These are phyloP conservation scores for Stevia rebaudiana DNA, from an alignment of 140 eudicot species.

Conservation along the genomic window DNA sequence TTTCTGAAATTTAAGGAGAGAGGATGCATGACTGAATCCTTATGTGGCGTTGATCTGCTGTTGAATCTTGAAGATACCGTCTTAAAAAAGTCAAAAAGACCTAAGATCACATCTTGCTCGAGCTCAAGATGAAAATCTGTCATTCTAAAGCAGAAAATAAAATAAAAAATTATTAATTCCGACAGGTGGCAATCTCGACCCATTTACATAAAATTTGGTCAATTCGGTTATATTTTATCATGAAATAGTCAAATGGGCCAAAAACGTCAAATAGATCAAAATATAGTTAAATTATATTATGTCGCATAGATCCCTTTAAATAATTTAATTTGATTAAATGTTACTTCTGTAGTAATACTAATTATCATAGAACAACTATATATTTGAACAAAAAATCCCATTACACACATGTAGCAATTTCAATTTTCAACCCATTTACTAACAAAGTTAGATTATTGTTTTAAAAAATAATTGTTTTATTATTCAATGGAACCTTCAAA, in stretches of 20 bases:
- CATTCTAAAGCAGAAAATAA: conserved; percentile 49
- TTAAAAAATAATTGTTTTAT: neutral
- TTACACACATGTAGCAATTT: neutral
- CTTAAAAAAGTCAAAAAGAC: conserved; percentile 57
- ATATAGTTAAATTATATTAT: neutral
- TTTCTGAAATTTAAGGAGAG: conserved; percentile 36
- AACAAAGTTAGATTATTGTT: too few relatives aligned
- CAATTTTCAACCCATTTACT: neutral
- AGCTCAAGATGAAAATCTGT: conserved; percentile 85
- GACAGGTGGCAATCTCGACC: neutral
- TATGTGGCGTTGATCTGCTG: conserved; percentile 31
- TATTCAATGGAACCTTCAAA: neutral
- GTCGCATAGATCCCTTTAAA: neutral
- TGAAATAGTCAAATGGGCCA: neutral
- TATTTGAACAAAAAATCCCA: neutral
- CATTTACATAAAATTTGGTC: neutral
- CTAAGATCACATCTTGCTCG: conserved; percentile 83
- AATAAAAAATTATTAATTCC: conserved; percentile 14
- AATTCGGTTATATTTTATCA: neutral
- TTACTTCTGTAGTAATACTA: neutral
- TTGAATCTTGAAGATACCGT: conserved; percentile 50
- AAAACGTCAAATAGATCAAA: neutral
- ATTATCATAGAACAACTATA: neutral
- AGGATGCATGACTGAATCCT: conserved; percentile 35
- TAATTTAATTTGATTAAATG: neutral